A percentile compares a stretch with the other conserved stretches of the same genome.
These are phyloP conservation scores for Corynespora cassiicola DNA, from an alignment of 2,329 filamentous ascomycete species.

Conservation along the genomic window DNA sequence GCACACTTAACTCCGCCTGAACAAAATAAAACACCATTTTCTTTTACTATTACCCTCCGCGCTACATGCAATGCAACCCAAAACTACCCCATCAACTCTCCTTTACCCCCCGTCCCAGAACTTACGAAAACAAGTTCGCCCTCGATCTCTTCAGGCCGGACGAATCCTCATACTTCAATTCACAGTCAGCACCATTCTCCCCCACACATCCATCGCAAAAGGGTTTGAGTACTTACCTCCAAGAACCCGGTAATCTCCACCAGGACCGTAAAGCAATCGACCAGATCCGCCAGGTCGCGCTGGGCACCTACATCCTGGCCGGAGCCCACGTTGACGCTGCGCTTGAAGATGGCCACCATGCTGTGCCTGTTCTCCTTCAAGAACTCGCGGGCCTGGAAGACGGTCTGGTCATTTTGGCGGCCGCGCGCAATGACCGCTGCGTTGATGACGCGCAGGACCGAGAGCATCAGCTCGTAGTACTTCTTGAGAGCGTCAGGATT, in stretches of 20 bases:
- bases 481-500: slow-evolving; percentile 74
- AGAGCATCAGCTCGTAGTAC: slow-evolving; percentile 84
- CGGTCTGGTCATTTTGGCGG: slow-evolving; percentile 74
- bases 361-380: slow-evolving; percentile 81
- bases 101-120: neutral
- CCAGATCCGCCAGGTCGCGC: slow-evolving; percentile 74
- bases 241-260: slow-evolving; percentile 84
- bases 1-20: slow-evolving; percentile 1
- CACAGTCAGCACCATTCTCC: slow-evolving; percentile 13
- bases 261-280: slow-evolving; percentile 83
- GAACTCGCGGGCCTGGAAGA: slow-evolving; percentile 80
- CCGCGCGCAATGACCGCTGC: slow-evolving; percentile 83
- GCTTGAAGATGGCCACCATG: slow-evolving; percentile 88
- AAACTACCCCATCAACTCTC: too few species aligned
- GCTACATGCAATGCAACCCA: too few species aligned
- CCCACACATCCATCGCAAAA: neutral
- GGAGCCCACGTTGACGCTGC: slow-evolving; percentile 77
- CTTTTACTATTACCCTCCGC: neutral
- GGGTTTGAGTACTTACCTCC: slow-evolving; percentile 67
- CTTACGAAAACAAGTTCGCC: slow-evolving; percentile 31
- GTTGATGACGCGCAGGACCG: slow-evolving; percentile 80
- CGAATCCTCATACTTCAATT: slow-evolving; percentile 36
- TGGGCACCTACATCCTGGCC: slow-evolving; percentile 62
- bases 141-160: slow-evolving; percentile 25
- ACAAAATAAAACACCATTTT: too few species aligned